Conservation (phyloP, 1,284 basidiomycete genomes). For the Melampsora larici-populina region DNA sequence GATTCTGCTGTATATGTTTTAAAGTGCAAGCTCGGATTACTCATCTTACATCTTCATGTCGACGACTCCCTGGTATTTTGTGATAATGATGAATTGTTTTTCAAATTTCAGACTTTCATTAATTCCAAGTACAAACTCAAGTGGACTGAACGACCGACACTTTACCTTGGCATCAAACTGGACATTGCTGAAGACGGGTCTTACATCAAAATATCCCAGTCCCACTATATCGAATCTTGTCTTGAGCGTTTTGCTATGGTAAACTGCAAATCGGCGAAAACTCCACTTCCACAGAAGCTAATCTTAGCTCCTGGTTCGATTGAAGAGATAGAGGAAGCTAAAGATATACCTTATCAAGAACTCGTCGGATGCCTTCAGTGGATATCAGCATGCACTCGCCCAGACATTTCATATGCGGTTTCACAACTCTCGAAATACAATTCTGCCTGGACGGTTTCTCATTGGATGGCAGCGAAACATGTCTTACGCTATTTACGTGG, state of each 20-base stretch:
- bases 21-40: background rate
- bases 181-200: background rate
- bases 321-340: background rate
- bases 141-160: background rate
- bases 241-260: background rate
- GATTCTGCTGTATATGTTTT: background rate
- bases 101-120: background rate
- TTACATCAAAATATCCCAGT: too few relatives aligned
- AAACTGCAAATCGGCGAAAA: background rate
- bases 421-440: too few relatives aligned
- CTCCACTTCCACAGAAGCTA: background rate
- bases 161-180: background rate
- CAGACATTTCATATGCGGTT: too few relatives aligned
- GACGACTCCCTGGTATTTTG: too few relatives aligned
- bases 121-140: background rate
- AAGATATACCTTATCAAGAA: background rate
- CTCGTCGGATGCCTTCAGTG: background rate
- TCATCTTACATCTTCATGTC: background rate
- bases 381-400: background rate
- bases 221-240: background rate
- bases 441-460: too few relatives aligned
- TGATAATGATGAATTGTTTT: background rate
- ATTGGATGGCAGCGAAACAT: too few relatives aligned
- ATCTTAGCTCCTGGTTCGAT: background rate
- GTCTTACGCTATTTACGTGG: too few relatives aligned